Evolutionary conservation across 495 filamentous ascomycete species (phyloP), one percentile per base, ranked within the genome.

Genomic region (Lepidopterella palustris): DNA sequence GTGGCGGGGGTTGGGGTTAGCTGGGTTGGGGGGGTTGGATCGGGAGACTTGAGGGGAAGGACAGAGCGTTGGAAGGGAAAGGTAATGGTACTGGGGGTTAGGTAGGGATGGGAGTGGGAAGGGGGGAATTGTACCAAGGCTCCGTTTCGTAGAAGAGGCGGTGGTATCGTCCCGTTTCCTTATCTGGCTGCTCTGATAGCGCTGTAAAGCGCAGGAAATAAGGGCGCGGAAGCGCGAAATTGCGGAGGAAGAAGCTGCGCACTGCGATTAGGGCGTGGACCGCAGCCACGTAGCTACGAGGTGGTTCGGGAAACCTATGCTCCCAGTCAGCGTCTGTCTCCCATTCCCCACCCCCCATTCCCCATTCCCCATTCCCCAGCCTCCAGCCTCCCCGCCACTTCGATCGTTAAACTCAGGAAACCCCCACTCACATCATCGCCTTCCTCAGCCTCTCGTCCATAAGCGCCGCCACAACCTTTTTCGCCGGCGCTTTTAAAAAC

Each of bases 401-500:
- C n/a, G n/a, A n/a, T n/a, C n/a, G n/a, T n/a, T n/a, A n/a, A n/a
- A n/a, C n/a, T n/a, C n/a, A n/a, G n/a, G n/a, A n/a, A n/a, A n/a
- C n/a, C n/a, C n/a, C n/a, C 65, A 74, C 80, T 72, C 71, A 86
- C 83, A 82, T 66, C 80, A 89, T 88, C 3, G 85, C 83, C 42
- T 72, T 78, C 9, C 86, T 72, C 51, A 87, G 68, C 18, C 84
- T 75, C 27, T 82, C 80, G 55, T 85, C 84, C 80, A 88, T 83
- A 57, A 88, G 71, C 31, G 78, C 79, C 24, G 75, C 77, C 3
- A 86, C 77, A 31, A 80, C 69, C 26, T 84, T 73, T 13, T 74
- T 60, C 0, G 72, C 82, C 8, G 81, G 63, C 0, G 72, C 71
- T 59, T 81, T 80, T 25, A 81, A 55, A 3, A 69, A 68, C 25